phyloP scores from a whole-genome alignment of 2,329 filamentous ascomycete species.

The Cytospora leucostoma region DNA sequence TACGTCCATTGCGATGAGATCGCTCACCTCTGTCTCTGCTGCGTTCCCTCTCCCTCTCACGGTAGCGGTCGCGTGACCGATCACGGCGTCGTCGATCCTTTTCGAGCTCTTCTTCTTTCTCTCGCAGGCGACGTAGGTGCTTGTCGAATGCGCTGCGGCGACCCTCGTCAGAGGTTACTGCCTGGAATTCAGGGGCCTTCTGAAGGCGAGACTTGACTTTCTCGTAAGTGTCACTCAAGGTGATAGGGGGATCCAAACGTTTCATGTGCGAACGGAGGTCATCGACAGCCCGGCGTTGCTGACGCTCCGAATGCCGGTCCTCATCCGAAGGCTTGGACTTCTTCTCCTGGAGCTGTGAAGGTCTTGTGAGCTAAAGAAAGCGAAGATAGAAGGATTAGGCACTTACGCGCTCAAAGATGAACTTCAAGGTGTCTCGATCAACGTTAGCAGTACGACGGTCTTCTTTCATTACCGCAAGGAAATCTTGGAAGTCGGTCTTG shows the following conservation, averaged over 20 bases:
- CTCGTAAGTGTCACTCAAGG: constrained; percentile 81
- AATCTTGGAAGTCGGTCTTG: constrained; percentile 86
- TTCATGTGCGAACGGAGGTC: constrained; percentile 84
- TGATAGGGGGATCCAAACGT: constrained; percentile 82
- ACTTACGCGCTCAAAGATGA: constrained; percentile 80
- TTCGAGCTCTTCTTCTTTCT: constrained; percentile 84
- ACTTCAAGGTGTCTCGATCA: constrained; percentile 73
- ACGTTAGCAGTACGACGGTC: constrained; percentile 88
- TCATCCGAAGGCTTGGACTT: constrained; percentile 80
- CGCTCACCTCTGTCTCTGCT: constrained; percentile 58
- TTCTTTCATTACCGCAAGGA: constrained; percentile 76
- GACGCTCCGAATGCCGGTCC: constrained; percentile 80
- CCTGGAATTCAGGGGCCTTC: constrained; percentile 81
- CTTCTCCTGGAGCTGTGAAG: constrained; percentile 74
- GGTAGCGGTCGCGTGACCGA: constrained; percentile 47
- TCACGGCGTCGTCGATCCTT: constrained; percentile 58
- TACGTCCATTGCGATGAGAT: constrained; percentile 60
- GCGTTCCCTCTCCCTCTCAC: constrained; percentile 49
- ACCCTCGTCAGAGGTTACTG: constrained; percentile 78
- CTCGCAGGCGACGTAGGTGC: constrained; percentile 83
- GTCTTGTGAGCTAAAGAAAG: constrained; percentile 32
- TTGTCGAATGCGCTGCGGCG: constrained; percentile 88
- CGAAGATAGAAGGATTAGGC: neutral
- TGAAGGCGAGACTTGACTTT: constrained; percentile 78
- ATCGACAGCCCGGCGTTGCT: constrained; percentile 83